Evolutionary conservation across 345 rosid species (phyloP).

Genomic region (Sapria himalayana): DNA sequence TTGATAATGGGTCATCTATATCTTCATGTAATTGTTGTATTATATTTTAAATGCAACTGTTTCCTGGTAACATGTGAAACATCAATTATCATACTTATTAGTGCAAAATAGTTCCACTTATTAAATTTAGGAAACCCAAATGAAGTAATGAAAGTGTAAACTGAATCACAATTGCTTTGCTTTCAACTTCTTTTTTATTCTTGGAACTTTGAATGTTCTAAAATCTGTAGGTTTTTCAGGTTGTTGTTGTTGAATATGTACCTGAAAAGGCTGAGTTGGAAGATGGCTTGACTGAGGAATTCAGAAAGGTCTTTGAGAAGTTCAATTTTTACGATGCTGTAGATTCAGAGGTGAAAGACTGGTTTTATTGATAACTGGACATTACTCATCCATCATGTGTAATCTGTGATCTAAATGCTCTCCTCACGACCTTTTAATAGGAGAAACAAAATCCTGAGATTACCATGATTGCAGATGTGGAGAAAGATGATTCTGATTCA

Average conservation of each 20-base stretch:
- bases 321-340: constrained; percentile 38
- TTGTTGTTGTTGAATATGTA: constrained; percentile 67
- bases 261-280: constrained; percentile 74
- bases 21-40: no score
- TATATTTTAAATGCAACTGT: no score
- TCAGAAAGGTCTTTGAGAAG: constrained; percentile 60
- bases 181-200: neutral
- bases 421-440: no score
- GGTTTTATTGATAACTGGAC: neutral
- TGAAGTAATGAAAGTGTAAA: no score
- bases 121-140: no score
- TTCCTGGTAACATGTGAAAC: no score
- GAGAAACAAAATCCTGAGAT: constrained; percentile 41
- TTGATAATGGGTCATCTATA: no score
- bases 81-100: no score
- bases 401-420: neutral
- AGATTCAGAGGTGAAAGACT: constrained; percentile 36
- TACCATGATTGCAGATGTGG: constrained; percentile 35
- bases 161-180: no score
- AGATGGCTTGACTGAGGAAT: constrained; percentile 65
- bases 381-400: neutral
- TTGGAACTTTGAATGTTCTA: neutral
- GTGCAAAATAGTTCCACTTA: no score
- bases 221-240: constrained; percentile 28
- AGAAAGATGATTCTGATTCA: constrained; percentile 52